Percentiles rank a stretch among this genome's conserved stretches.
Evolutionary conservation across 305 asterid genomes (phyloP).

Genomic region (Fraxinus latifolia): DNA sequence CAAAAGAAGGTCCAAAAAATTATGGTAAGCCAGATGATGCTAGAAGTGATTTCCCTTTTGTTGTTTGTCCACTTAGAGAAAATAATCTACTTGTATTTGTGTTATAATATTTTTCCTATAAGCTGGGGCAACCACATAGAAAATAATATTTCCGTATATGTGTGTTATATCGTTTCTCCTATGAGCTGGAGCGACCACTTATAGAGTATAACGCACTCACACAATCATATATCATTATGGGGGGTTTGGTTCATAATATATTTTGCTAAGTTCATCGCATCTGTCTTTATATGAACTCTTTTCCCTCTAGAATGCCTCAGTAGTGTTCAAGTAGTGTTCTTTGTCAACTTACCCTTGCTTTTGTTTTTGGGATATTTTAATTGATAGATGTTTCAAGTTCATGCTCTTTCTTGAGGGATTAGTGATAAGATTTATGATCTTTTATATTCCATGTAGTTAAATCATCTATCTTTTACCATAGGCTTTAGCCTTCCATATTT

Average conservation of each 20-base stretch:
- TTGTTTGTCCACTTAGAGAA: not conserved
- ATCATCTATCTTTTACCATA: not conserved
- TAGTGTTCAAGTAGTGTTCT: not conserved
- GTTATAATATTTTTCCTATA: not conserved
- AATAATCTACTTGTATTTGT: not conserved
- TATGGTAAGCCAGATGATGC: not conserved
- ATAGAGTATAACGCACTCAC: not conserved
- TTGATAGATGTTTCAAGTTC: not conserved
- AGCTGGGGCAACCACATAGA: not conserved
- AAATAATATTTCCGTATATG: not conserved
- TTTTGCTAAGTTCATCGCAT: not conserved
- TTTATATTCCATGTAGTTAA: not conserved
- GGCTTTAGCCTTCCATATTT: not conserved
- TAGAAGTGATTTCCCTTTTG: not conserved
- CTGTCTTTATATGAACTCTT: not conserved
- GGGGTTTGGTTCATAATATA: not conserved
- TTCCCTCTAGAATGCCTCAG: not conserved
- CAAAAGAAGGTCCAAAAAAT: not conserved
- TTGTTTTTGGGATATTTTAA: not conserved
- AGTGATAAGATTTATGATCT: not conserved
- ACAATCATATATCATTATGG: not conserved
- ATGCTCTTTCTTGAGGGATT: not conserved
- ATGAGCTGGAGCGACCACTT: not conserved
- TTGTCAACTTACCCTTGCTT: not conserved
- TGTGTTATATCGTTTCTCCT: not conserved